Evolutionary conservation across 768 basidiomycete species (phyloP).

Genomic region (Kwoniella newhampshirensis): DNA sequence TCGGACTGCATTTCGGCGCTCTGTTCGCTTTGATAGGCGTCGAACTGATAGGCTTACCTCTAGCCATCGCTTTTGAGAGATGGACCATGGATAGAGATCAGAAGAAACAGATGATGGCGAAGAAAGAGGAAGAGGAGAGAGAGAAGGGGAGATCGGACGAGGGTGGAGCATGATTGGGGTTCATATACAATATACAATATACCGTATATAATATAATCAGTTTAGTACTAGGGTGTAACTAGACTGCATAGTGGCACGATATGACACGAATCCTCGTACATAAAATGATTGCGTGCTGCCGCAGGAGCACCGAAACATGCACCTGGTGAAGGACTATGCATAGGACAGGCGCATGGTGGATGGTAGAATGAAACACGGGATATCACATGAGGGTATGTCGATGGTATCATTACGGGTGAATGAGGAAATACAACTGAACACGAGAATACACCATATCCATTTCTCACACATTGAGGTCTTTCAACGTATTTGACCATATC

Average conservation of each 20-base stretch:
- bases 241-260: neutral
- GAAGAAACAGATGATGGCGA: conserved; percentile 20
- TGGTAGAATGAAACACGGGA: too few relatives aligned
- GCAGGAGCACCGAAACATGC: neutral
- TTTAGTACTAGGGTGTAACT: neutral
- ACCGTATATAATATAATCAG: too few relatives aligned
- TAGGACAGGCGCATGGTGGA: neutral
- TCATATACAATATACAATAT: too few relatives aligned
- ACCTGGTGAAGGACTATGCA: neutral
- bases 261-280: neutral
- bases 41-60: conserved; percentile 31
- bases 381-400: too few relatives aligned
- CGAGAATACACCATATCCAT: too few relatives aligned
- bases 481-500: conserved; percentile 34
- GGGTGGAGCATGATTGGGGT: too few relatives aligned
- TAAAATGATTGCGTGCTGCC: too few relatives aligned
- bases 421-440: too few relatives aligned
- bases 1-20: conserved; percentile 50
- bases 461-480: conserved; percentile 28
- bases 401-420: too few relatives aligned
- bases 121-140: conserved; percentile 15
- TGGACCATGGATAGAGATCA: conserved; percentile 30
- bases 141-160: conserved; percentile 5
- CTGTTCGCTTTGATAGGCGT: conserved; percentile 47
- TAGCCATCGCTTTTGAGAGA: conserved; percentile 40